A percentile compares a stretch with the other conserved stretches of the same genome.
Evolutionary conservation across 2,329 filamentous ascomycete genomes (phyloP).

Genomic region (Trichoderma sp.): DNA sequence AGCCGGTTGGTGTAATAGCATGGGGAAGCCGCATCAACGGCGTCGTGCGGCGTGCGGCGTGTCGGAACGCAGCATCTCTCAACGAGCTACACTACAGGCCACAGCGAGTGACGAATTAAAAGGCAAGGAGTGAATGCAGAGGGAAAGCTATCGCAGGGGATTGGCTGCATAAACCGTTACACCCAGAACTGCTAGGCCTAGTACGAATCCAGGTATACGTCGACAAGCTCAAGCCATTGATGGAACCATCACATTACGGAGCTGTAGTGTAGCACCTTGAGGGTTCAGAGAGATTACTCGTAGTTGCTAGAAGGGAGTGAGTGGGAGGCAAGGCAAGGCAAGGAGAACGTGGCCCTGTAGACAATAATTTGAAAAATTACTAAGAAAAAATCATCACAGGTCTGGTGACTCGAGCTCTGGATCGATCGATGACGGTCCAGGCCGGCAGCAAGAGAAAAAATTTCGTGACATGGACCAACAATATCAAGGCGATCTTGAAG

Average conservation of each 20-base stretch:
- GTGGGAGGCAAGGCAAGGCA: background rate
- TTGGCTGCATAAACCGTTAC: background rate
- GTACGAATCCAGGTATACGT: background rate
- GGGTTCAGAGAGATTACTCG: background rate
- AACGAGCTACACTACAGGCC: background rate
- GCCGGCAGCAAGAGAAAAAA: background rate
- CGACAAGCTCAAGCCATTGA: background rate
- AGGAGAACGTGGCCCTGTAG: background rate
- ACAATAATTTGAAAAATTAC: background rate
- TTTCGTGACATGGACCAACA: slow-evolving; percentile 17
- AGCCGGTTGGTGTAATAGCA: background rate
- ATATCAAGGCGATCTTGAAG: slow-evolving; percentile 13
- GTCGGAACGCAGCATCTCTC: slow-evolving; percentile 8
- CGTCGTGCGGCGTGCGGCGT: slow-evolving; percentile 3
- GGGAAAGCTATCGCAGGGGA: background rate
- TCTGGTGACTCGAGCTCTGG: slow-evolving; percentile 13
- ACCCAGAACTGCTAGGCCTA: background rate
- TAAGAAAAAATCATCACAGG: background rate
- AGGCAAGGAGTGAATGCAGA: background rate
- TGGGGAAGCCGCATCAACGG: slow-evolving; percentile 7
- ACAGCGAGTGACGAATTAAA: background rate
- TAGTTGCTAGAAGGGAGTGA: background rate
- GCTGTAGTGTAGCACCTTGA: slow-evolving; percentile 2
- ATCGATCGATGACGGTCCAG: slow-evolving; percentile 17
- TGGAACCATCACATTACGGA: background rate